Evolutionary conservation across 2,329 filamentous ascomycete genomes (phyloP), one percentile per base, ranked within the genome.

Genomic region (Myriosclerotinia scirpicola): DNA sequence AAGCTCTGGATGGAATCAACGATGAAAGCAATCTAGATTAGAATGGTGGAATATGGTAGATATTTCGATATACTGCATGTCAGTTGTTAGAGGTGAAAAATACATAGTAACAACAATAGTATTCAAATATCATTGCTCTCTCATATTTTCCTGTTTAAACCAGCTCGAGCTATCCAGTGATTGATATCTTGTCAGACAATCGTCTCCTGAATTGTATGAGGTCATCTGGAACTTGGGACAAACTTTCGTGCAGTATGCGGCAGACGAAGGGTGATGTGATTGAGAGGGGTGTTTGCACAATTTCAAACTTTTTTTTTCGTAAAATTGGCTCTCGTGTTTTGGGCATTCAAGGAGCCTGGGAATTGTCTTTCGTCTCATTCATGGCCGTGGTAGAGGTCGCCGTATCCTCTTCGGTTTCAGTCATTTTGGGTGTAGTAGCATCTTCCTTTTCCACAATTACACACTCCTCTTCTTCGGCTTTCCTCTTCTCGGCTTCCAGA

Each of bases 401-500:
- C 14, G 20, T 14, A 36, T 30, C 38, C 14, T 8, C 58, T 38
- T 5, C 30, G 12, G 44, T 26, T 22, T 38, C n/a, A 44, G 11
- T 2, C 30, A 50, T 15, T 50, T 44, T 53, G 11, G 63, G 36
- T 55, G 38, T 60, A n/a, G 48, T 34, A 14, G 54, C 70, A 69
- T 75, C 72, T 38, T 69, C 71, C 52, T 68, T 75, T 42, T 76
- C 73, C 9, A 76, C 72, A 22, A 76, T 40, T 5, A 76, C 72
- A 55, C 71, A 69, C 50, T 76, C 75, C 22, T 76, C 74, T 42
- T 75, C 73, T 38, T 74, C 71, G 8, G 36, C 40, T 65, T 69
- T 72, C 38, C 69, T 69, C 12, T 64, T 60, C 14, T 73, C 73
- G 38, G 70, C 69, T 20, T 69, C 64, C n/a, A 76, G 36, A 12